Percentiles rank a stretch among this genome's conserved stretches.
phyloP scores from a whole-genome alignment of 345 rosid genomes.

The Physaria fendleri region DNA sequence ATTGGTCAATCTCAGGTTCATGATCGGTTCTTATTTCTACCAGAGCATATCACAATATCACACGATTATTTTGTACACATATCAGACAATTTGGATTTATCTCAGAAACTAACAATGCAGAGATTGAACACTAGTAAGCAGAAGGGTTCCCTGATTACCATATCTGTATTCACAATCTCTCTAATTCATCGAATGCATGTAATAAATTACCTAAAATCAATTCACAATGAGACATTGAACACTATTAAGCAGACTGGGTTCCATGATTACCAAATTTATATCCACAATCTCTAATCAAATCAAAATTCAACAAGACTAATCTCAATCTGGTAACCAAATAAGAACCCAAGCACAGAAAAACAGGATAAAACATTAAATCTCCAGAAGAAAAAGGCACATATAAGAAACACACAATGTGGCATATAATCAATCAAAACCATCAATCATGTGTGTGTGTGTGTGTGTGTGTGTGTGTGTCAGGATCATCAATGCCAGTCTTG shows the following conservation, averaged over 20 bases:
- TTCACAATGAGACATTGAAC: too few relatives aligned
- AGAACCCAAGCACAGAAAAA: too few relatives aligned
- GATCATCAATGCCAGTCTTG: not conserved
- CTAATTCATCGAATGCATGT: not conserved
- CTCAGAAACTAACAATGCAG: not conserved
- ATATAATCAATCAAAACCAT: not conserved
- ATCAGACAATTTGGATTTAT: not conserved
- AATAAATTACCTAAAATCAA: too few relatives aligned
- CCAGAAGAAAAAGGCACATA: too few relatives aligned
- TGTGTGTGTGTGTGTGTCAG: too few relatives aligned
- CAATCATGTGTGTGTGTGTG: not conserved
- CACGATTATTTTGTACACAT: too few relatives aligned
- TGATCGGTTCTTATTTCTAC: not conserved
- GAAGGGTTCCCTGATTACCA: not conserved
- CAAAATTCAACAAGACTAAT: too few relatives aligned
- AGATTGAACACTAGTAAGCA: not conserved
- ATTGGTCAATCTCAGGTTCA: not conserved
- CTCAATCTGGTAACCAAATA: too few relatives aligned
- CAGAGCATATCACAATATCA: not conserved
- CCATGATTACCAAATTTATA: too few relatives aligned
- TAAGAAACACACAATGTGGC: not conserved
- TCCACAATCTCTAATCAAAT: too few relatives aligned
- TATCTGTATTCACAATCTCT: not conserved
- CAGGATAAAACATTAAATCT: too few relatives aligned
- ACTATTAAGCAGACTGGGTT: too few relatives aligned